Conservation (phyloP, 139 green algal species). For the Bryopsis sp. region DNA sequence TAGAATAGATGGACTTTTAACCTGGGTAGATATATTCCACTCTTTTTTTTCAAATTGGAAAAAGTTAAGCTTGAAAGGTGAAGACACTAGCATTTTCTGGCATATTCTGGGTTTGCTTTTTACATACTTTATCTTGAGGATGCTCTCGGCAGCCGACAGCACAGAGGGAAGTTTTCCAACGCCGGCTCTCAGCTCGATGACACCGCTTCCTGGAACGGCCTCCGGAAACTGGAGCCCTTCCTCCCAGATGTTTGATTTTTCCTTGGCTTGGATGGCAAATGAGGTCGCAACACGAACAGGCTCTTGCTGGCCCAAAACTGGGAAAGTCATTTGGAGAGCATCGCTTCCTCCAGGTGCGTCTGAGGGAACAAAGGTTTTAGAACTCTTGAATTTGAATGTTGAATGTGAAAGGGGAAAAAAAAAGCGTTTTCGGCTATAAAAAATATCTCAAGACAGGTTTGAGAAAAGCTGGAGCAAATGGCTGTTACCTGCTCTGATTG, state of each 20-base stretch:
- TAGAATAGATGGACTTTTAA: too few relatives aligned
- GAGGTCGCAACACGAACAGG: constrained; percentile 35
- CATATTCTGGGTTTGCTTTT: too few relatives aligned
- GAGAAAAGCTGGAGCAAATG: too few relatives aligned
- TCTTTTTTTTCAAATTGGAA: too few relatives aligned
- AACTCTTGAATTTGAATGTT: too few relatives aligned
- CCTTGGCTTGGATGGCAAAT: constrained; percentile 25
- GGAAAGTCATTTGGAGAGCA: constrained; percentile 17
- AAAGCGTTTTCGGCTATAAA: too few relatives aligned
- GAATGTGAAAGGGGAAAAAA: too few relatives aligned
- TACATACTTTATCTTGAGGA: constrained; percentile 5
- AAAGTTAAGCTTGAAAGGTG: too few relatives aligned
- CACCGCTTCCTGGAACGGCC: constrained; percentile 22
- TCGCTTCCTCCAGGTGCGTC: constrained; percentile 11
- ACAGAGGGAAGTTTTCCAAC: constrained; percentile 21
- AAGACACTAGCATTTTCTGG: too few relatives aligned
- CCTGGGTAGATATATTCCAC: too few relatives aligned
- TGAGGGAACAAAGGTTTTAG: too few relatives aligned
- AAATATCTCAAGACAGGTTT: too few relatives aligned
- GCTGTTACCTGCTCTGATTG: constrained; percentile 7
- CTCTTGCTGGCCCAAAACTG: constrained; percentile 29
- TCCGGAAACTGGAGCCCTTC: constrained; percentile 27
- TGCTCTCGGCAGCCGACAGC: neutral
- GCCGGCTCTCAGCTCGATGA: constrained; percentile 20
- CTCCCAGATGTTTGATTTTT: neutral